Evolutionary conservation across 1,139 yeast genomes (phyloP).

Genomic region (Torulaspora globosa): DNA sequence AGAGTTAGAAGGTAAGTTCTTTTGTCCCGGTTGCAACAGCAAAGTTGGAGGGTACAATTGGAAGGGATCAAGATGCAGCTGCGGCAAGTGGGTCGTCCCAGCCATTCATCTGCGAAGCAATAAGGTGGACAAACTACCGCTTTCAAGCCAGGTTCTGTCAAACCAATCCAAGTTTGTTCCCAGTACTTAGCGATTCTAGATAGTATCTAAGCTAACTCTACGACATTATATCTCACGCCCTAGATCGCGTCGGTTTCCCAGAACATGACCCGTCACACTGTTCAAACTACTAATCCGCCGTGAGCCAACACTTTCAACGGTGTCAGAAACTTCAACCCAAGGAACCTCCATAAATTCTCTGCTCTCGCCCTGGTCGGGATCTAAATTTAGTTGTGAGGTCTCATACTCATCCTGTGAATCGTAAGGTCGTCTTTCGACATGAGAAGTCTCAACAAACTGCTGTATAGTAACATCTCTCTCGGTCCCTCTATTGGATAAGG

Average conservation of each 20-base stretch:
- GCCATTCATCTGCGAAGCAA: constrained; percentile 79
- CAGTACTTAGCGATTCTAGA: not conserved
- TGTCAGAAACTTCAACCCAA: constrained; percentile 23
- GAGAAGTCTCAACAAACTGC: constrained; percentile 27
- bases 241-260: not conserved
- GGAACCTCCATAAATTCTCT: constrained; percentile 26
- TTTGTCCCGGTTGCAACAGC: constrained; percentile 79
- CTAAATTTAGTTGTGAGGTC: constrained; percentile 13
- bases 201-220: not conserved
- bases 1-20: constrained; percentile 77
- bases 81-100: constrained; percentile 96
- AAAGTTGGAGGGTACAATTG: constrained; percentile 88
- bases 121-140: constrained; percentile 64
- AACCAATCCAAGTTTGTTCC: constrained; percentile 22
- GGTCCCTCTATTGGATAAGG: constrained; percentile 5
- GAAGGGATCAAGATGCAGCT: constrained; percentile 92
- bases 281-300: constrained; percentile 18
- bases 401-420: constrained; percentile 19
- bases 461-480: constrained; percentile 21
- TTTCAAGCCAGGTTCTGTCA: constrained; percentile 25
- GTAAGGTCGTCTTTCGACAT: constrained; percentile 20
- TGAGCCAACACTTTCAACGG: constrained; percentile 17
- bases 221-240: not conserved
- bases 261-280: constrained; percentile 12
- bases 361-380: constrained; percentile 18